Evolutionary conservation across 768 basidiomycete species (phyloP), one percentile per base, ranked within the genome.

Genomic region (Leccinum truebloodii): DNA sequence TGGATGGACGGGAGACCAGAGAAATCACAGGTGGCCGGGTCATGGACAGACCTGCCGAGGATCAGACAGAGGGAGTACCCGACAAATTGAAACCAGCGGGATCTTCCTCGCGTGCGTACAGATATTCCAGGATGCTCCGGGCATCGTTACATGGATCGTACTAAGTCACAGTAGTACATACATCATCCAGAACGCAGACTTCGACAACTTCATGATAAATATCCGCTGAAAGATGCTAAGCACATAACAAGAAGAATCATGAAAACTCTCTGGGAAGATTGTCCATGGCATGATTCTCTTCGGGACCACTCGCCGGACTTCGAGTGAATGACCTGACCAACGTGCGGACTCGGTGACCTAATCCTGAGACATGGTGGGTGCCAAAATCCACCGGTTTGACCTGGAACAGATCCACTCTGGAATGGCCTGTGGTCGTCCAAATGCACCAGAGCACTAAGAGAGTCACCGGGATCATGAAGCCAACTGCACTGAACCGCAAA

Each of bases 371-470:
- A 14, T 5, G 26, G 50, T 2, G 26, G 37, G 50, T 6, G 22
- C n/a, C n/a, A n/a, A 44, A 54, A n/a, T 8, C 22, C 12, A 4
- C 18, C 9, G 30, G 3, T 18, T 6, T 2, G 41, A 41, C n/a
- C 41, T 10, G 41, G 41, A 41, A 41, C n/a, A 41, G 41, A 41
- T 10, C 18, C 4, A 3, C 13, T 57, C 50, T 1, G 3, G 18
- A 22, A 6, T 54, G 28, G 13, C 66, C 67, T 37, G 59, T 55
- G 39, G 53, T 18, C 18, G 14, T 66, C 66, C 76, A 76, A 34
- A 83, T 76, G 57, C 79, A 79, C 79, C 81, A 85, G 3, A 70
- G 37, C 37, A 82, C 75, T 44, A 83, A 71, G 8, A 73, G 46
- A 3, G 65, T 63, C 7, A 76, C 65, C 1, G 67, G 53, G 14